These are phyloP conservation scores for Scenedesmus sp. DNA, from an alignment of 163 green algal genomes.

Conservation along the genomic window DNA sequence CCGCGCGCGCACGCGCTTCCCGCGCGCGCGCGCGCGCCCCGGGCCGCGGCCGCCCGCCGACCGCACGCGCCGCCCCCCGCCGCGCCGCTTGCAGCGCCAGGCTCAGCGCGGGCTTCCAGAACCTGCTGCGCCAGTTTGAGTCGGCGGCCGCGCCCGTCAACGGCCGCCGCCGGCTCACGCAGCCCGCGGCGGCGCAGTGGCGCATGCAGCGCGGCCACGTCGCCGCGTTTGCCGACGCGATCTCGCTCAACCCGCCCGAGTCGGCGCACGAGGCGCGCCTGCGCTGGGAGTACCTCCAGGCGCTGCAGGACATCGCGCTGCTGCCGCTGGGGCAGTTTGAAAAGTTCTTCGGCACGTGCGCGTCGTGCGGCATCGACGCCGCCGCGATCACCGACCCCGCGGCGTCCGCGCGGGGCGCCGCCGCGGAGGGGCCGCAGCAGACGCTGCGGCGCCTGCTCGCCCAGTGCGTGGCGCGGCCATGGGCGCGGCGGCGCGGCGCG, in stretches of 20 bases:
- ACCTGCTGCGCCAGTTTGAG: too few relatives aligned
- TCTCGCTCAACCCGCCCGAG: background rate
- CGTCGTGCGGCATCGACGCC: background rate
- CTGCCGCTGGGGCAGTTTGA: background rate
- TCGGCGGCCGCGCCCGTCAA: too few relatives aligned
- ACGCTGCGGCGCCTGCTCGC: constrained; percentile 17
- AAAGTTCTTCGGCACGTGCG: constrained; percentile 6
- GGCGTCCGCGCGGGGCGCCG: too few relatives aligned
- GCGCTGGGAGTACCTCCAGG: constrained; percentile 25
- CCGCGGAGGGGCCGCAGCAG: background rate
- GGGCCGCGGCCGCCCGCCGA: too few relatives aligned
- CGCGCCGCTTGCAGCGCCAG: too few relatives aligned
- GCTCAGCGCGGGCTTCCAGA: too few relatives aligned
- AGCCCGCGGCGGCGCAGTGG: background rate
- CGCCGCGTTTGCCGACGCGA: background rate
- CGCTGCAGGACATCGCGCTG: background rate
- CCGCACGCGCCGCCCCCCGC: too few relatives aligned
- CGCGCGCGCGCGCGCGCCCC: too few relatives aligned
- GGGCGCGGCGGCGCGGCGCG: too few relatives aligned
- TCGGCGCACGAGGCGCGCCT: background rate
- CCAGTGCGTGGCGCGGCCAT: background rate
- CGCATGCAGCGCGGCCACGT: background rate
- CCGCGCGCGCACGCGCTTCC: too few relatives aligned
- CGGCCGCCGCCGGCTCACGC: background rate
- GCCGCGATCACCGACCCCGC: too few relatives aligned